Evolutionary conservation across 2,329 filamentous ascomycete species (phyloP).

Genomic region (Eutypella sp.): DNA sequence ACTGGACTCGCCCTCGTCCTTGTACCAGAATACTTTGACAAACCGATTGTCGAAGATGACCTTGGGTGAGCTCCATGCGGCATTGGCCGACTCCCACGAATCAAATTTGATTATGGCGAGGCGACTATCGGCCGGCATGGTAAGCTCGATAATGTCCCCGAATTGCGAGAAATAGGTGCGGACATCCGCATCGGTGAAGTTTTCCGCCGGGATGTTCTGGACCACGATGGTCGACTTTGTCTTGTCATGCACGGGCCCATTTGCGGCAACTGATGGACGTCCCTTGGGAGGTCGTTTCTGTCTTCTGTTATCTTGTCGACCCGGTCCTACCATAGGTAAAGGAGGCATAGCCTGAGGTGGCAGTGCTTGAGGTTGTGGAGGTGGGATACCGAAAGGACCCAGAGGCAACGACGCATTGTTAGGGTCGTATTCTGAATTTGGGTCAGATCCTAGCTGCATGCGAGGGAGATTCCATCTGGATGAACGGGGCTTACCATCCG

Average conservation of each 20-base stretch:
- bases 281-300: slow-evolving; percentile 30
- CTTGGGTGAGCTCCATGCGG: slow-evolving; percentile 71
- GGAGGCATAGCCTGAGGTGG: slow-evolving; percentile 11
- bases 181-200: slow-evolving; percentile 61
- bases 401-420: slow-evolving; percentile 39
- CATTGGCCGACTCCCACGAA: slow-evolving; percentile 59
- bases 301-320: slow-evolving; percentile 30
- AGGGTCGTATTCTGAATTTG: slow-evolving; percentile 52
- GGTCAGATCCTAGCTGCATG: slow-evolving; percentile 7
- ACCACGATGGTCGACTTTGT: slow-evolving; percentile 67
- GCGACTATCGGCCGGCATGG: slow-evolving; percentile 61
- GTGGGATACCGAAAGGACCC: slow-evolving; percentile 10
- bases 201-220: slow-evolving; percentile 70
- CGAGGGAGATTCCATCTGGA: not conserved
- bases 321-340: slow-evolving; percentile 15
- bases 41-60: slow-evolving; percentile 82
- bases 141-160: slow-evolving; percentile 59
- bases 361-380: slow-evolving; percentile 8
- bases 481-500: slow-evolving; percentile 27
- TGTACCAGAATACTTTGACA: slow-evolving; percentile 78
- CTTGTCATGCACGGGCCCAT: slow-evolving; percentile 58
- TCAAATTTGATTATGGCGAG: slow-evolving; percentile 67
- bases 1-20: slow-evolving; percentile 38
- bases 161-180: slow-evolving; percentile 68
- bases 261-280: slow-evolving; percentile 58